A percentile compares a stretch with the other conserved stretches of the same genome.
Evolutionary conservation across 306 rosid species (phyloP).

Genomic region (Potentilla sterilis): DNA sequence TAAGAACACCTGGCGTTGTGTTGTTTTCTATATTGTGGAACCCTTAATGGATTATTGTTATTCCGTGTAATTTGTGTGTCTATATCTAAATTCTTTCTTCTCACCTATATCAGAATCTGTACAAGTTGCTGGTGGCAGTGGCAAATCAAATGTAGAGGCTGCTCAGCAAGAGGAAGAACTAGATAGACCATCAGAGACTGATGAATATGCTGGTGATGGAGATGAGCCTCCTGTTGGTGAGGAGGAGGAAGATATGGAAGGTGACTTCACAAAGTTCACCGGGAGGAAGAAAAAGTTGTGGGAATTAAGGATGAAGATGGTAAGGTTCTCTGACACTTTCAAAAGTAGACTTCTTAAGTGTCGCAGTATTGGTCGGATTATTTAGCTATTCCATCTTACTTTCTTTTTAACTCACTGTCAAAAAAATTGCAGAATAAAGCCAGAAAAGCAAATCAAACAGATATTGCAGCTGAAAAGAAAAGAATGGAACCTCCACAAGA

Average conservation of each 20-base stretch:
- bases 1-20: background rate
- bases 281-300: constrained; percentile 78
- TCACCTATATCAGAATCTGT: constrained; percentile 34
- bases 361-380: constrained; percentile 5
- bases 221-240: constrained; percentile 14
- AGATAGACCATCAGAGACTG: constrained; percentile 21
- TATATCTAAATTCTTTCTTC: constrained; percentile 16
- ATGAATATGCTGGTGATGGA: constrained; percentile 22
- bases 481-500: constrained; percentile 91
- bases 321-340: constrained; percentile 24
- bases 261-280: constrained; percentile 31
- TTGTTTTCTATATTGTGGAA: background rate
- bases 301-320: constrained; percentile 90
- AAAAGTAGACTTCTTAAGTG: background rate
- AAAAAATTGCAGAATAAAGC: constrained; percentile 62
- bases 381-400: background rate
- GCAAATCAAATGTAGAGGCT: constrained; percentile 34
- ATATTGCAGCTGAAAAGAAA: constrained; percentile 88
- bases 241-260: constrained; percentile 26
- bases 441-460: constrained; percentile 80
- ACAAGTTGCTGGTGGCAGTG: constrained; percentile 40
- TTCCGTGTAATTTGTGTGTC: background rate
- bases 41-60: background rate
- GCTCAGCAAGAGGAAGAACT: constrained; percentile 42
- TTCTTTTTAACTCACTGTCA: constrained; percentile 2